Evolutionary conservation across 139 green algal species (phyloP).

Genomic region (Chlamydomonas urium): DNA sequence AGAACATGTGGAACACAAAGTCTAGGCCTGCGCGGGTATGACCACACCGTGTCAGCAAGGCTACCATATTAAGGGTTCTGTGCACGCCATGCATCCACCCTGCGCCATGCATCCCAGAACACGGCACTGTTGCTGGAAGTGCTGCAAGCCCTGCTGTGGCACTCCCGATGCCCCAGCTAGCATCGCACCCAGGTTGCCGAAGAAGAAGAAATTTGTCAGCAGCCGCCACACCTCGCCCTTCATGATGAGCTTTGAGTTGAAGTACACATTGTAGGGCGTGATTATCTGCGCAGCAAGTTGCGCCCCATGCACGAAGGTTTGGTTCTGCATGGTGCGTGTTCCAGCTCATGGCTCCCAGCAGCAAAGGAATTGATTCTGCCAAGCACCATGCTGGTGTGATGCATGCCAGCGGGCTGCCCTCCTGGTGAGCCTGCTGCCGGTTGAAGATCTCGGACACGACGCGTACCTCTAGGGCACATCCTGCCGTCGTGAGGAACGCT

Average conservation of each 20-base stretch:
- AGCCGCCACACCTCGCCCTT: constrained; percentile 91
- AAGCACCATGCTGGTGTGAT: background rate
- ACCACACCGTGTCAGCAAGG: too few species aligned
- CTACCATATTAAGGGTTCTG: too few species aligned
- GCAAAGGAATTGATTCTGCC: background rate
- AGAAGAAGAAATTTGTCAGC: constrained; percentile 98
- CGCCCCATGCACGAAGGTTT: background rate
- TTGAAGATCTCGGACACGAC: background rate
- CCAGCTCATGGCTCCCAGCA: too few species aligned
- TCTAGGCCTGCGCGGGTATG: constrained; percentile 67
- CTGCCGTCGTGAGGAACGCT: constrained; percentile 89
- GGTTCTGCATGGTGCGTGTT: background rate
- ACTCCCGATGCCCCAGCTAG: too few species aligned
- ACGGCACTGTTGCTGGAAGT: too few species aligned
- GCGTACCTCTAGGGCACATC: constrained; percentile 87
- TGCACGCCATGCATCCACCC: too few species aligned
- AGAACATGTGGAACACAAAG: constrained; percentile 99
- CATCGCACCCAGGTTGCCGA: constrained; percentile 82
- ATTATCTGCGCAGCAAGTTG: too few species aligned
- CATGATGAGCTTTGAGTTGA: constrained; percentile 90
- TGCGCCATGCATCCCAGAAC: too few species aligned
- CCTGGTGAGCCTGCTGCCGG: too few species aligned
- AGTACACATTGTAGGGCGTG: constrained; percentile 90
- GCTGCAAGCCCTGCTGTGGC: too few species aligned
- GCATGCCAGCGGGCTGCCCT: background rate